Conservation (phyloP, 2,329 filamentous ascomycete species). For the Hawksworthiomyces lignivorus region DNA sequence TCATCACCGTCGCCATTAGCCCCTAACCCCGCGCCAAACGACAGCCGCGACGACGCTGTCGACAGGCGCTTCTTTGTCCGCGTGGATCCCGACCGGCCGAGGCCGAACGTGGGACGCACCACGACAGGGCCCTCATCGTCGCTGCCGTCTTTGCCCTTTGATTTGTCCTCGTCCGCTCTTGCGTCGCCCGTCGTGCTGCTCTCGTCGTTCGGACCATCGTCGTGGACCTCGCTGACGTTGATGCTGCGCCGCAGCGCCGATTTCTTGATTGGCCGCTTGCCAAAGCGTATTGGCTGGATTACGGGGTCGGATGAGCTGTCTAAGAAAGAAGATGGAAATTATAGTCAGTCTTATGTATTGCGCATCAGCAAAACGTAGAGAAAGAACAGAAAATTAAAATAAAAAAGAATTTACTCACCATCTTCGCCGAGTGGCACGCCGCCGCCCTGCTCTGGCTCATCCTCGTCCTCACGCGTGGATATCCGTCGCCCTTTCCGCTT, state of each 20-base stretch:
- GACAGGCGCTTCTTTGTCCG: constrained; percentile 62
- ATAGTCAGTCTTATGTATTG: constrained; percentile 4
- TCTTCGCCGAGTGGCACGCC: constrained; percentile 13
- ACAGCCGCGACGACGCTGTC: constrained; percentile 54
- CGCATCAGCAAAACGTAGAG: constrained; percentile 17
- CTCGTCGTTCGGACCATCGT: background rate
- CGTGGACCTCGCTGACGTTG: constrained; percentile 27
- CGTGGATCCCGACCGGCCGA: constrained; percentile 39
- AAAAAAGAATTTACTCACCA: constrained; percentile 33
- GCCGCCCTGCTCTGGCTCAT: constrained; percentile 27
- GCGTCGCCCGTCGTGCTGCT: background rate
- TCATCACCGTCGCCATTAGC: constrained; percentile 44
- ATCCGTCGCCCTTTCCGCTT: constrained; percentile 72
- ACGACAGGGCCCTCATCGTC: constrained; percentile 42
- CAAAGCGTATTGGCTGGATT: constrained; percentile 36
- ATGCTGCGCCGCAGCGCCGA: constrained; percentile 52
- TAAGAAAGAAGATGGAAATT: constrained; percentile 15
- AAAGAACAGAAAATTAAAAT: constrained; percentile 3
- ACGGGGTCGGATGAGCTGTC: constrained; percentile 21
- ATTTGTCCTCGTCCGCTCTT: background rate
- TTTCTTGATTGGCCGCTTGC: constrained; percentile 48
- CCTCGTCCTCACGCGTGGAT: constrained; percentile 60
- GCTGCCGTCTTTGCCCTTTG: constrained; percentile 22
- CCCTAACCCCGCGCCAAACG: constrained; percentile 59
- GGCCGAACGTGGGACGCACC: constrained; percentile 38